A percentile compares a stretch with the other conserved stretches of the same genome.
These are phyloP conservation scores for Xylariaceae sp. DNA, from an alignment of 2,329 filamentous ascomycete species.

Conservation along the genomic window DNA sequence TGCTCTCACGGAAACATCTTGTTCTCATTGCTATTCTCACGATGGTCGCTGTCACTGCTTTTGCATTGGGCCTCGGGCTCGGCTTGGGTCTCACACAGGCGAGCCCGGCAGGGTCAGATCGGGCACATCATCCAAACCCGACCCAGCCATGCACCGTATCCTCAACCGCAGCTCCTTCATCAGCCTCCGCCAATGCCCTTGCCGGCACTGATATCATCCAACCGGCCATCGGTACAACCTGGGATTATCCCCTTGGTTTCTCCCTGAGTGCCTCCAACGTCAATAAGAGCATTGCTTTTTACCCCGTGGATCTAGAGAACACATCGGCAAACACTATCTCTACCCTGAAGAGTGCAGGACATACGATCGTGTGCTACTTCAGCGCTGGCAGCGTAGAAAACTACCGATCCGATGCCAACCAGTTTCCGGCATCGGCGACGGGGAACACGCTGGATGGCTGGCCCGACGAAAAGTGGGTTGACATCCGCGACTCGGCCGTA, in stretches of 20 bases:
- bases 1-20: slow-evolving; percentile 13
- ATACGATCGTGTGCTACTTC: slow-evolving; percentile 72
- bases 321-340: slow-evolving; percentile 14
- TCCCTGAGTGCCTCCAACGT: slow-evolving; percentile 20
- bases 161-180: neutral
- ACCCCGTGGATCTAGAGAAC: slow-evolving; percentile 28
- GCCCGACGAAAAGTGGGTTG: slow-evolving; percentile 71
- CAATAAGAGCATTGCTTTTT: slow-evolving; percentile 21
- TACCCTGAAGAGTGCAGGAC: slow-evolving; percentile 18
- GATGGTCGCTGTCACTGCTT: slow-evolving; percentile 16
- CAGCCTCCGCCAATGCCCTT: neutral
- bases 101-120: no score
- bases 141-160: no score
- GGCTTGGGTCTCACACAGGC: slow-evolving; percentile 23
- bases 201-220: slow-evolving; percentile 8
- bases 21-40: slow-evolving; percentile 8
- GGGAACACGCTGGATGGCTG: slow-evolving; percentile 67
- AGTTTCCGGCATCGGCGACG: slow-evolving; percentile 61
- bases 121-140: no score
- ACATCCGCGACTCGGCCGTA: slow-evolving; percentile 63
- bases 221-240: slow-evolving; percentile 22
- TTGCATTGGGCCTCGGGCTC: slow-evolving; percentile 25
- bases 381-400: slow-evolving; percentile 72
- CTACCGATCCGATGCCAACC: slow-evolving; percentile 61
- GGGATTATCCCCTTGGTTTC: slow-evolving; percentile 29